Evolutionary conservation across 306 rosid genomes (phyloP).

Genomic region (Trifolium repens): DNA sequence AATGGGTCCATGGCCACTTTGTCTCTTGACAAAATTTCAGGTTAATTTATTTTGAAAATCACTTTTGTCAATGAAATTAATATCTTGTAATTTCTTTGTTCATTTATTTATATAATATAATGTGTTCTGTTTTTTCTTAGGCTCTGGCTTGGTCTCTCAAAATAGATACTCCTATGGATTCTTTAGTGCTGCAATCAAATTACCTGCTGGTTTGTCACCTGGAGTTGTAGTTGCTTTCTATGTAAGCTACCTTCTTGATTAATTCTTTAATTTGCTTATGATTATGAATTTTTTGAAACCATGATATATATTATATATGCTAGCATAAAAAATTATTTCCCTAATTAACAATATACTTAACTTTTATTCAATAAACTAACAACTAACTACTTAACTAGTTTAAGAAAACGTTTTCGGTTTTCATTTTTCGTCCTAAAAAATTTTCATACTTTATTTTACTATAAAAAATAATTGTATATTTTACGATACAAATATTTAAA

Average conservation of each 20-base stretch:
- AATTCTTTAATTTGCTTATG: not conserved
- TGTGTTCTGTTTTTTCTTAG: constrained; percentile 41
- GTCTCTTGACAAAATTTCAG: constrained; percentile 72
- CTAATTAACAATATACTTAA: constrained; percentile 3
- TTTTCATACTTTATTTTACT: no score
- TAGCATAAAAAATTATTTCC: not conserved
- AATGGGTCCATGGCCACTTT: constrained; percentile 85
- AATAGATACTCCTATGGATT: constrained; percentile 74
- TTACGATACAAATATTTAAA: no score
- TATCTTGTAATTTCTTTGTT: not conserved
- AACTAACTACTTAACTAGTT: not conserved
- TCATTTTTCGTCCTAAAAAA: no score
- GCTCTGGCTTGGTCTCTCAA: constrained; percentile 77
- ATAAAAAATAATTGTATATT: no score
- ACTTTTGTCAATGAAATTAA: not conserved
- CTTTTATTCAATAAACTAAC: not conserved
- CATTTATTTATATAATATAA: not conserved
- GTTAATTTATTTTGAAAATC: constrained; percentile 40
- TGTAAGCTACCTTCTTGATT: constrained; percentile 53
- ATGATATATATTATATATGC: not conserved
- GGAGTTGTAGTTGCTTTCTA: constrained; percentile 97
- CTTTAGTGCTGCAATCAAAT: constrained; percentile 94
- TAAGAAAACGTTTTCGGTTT: not conserved
- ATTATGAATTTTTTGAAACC: not conserved
- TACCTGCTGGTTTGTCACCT: constrained; percentile 83